Base-by-base conservation (phyloP, 2,329 filamentous ascomycete genomes). In the Hypoxylon sp. region DNA sequence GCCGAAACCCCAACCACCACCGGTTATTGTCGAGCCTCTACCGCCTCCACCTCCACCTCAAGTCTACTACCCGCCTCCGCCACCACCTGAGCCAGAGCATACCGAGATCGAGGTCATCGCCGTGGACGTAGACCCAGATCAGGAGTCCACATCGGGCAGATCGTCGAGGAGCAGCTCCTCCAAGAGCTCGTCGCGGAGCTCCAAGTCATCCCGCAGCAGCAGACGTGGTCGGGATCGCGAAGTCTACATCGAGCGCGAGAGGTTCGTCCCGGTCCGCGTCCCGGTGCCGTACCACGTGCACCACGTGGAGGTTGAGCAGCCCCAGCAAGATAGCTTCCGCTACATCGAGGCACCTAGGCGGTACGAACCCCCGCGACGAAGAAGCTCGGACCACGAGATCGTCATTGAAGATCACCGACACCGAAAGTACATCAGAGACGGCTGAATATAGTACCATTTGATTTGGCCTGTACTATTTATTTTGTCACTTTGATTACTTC, bases 221-320 rank as follows among this genome's bases (percentile, higher is more conserved):
- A 67, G 69, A 21, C 70, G 68, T 16, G 67, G 73, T 41, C 72
- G 77, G 12, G 80, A 84, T 47, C 77, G 77, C 32, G 84, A 87
- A 73, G 78, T 85, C 52, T 80, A 83, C 72, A 81, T 87, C 65
- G 84, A 87, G 76, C 80, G 84, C 25, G 85, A 87, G 72, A 78
- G 79, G 54, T 70, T 83, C 50, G 77, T 85, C 14, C 83, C 78
- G 8, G 73, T 78, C 45, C 80, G 76, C 7, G 78, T 83, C 0
- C 81, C 81, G 9, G 80, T 83, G 3, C 81, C 79, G 0, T 79
- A 81, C 16, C 78, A 78, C 6, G 78, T 83, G 1, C 82, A 80
- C 16, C 78, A 82, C 5, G 80, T 77, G 3, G 77, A 79, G 19
- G 79, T 76, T 5, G 77, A 79, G n/a, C 77, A 76, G 52, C 74